These are phyloP conservation scores for Blastosporella zonata DNA, from an alignment of 1,284 basidiomycete genomes.

Conservation along the genomic window DNA sequence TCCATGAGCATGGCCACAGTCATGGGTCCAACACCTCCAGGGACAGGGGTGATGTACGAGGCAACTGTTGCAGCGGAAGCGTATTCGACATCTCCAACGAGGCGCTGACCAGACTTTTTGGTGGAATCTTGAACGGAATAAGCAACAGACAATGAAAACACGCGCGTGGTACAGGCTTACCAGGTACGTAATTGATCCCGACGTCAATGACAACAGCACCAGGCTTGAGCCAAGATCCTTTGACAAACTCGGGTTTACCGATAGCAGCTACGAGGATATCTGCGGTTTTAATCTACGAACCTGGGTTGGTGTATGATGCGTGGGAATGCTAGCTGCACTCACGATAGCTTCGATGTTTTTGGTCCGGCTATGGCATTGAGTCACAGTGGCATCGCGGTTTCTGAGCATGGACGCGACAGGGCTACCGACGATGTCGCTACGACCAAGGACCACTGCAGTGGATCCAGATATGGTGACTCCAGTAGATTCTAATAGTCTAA, in stretches of 20 bases:
- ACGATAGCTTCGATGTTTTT: conserved; percentile 79
- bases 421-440: conserved; percentile 97
- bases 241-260: conserved; percentile 87
- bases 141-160: background rate
- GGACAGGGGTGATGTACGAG: conserved; percentile 94
- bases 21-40: conserved; percentile 98
- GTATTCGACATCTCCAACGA: conserved; percentile 96
- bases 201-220: conserved; percentile 96
- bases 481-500: conserved; percentile 86
- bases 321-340: conserved; percentile 30
- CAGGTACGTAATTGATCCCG: conserved; percentile 95
- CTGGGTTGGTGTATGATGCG: conserved; percentile 11
- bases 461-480: conserved; percentile 74
- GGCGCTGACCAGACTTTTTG: conserved; percentile 94
- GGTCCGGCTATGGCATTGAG: conserved; percentile 94
- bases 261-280: conserved; percentile 96
- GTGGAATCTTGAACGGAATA: conserved; percentile 60
- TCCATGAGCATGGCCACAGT: conserved; percentile 99
- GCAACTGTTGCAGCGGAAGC: conserved; percentile 75
- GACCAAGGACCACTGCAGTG: conserved; percentile 90
- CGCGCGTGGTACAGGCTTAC: conserved; percentile 35
- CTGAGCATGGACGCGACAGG: conserved; percentile 92
- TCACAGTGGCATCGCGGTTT: conserved; percentile 92
- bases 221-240: conserved; percentile 94
- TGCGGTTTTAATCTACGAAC: conserved; percentile 69